These are phyloP conservation scores for Mycena filopes DNA, from an alignment of 768 basidiomycete genomes.

Conservation along the genomic window DNA sequence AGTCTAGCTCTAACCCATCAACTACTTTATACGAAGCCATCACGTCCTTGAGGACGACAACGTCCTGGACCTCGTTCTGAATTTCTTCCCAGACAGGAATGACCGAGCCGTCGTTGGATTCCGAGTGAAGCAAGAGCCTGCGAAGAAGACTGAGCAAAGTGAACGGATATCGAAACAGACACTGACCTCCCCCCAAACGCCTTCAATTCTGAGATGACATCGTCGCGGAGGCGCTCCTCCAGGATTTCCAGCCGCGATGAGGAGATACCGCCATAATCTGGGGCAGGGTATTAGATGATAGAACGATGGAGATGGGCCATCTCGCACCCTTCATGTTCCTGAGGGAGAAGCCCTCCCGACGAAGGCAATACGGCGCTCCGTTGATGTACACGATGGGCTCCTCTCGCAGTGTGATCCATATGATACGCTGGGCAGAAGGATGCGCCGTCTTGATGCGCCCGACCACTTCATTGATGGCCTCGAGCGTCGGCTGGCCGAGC, in stretches of 20 bases:
- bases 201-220: conserved; percentile 85
- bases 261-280: conserved; percentile 96
- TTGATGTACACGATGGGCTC: conserved; percentile 94
- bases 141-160: neutral
- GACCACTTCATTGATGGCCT: conserved; percentile 87
- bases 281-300: neutral
- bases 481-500: conserved; percentile 90
- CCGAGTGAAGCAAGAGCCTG: conserved; percentile 90
- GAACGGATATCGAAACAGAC: neutral
- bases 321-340: conserved; percentile 90
- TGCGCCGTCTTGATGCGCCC: conserved; percentile 67
- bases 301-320: neutral
- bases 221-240: conserved; percentile 89
- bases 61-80: conserved; percentile 58
- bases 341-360: conserved; percentile 86
- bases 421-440: conserved; percentile 68
- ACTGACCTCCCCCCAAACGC: conserved; percentile 84
- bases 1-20: conserved; percentile 73
- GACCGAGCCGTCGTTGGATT: conserved; percentile 87
- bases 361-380: conserved; percentile 89
- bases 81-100: conserved; percentile 97
- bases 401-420: conserved; percentile 95
- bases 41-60: conserved; percentile 87
- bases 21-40: conserved; percentile 70
- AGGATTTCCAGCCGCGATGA: conserved; percentile 88